Evolutionary conservation across 208 protist genomes (phyloP), one percentile per base, ranked within the genome.

Genomic region (Leishmania lainsoni): DNA sequence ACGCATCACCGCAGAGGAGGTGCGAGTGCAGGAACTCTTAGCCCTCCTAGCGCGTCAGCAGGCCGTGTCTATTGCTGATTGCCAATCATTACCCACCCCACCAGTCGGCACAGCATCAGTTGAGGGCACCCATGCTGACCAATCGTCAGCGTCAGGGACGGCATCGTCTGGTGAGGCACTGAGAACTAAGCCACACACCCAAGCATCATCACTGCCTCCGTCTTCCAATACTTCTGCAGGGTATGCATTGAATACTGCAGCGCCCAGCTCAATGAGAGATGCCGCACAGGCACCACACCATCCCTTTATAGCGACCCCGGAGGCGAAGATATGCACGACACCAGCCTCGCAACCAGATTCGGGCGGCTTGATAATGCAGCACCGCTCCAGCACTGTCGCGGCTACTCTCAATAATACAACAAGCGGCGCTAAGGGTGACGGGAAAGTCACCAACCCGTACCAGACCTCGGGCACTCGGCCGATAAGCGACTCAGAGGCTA

Each of bases 1-100:
- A 17, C 85, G 84, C 58, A 88, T 93, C 54, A 54, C 84, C 2
- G 72, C 77, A 8, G 76, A 90, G 52, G 94, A 97, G 84, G 75
- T 78, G 73, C 82, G 86, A 56, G 81, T 91, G 63, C 66, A 79
- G 29, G 51, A 61, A 8, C 82, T 86, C 14, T 82, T 86, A 20
- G 66, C 65, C 17, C 75, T 86, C 12, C 22, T 81, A 35, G 78
- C 82, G 49, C 77, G 82, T 26, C 82, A 86, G 66, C 82, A 86
- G 75, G 71, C 82, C 0, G 63, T 81, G 17, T 14, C 39, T 12
- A 59, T 86, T 51, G 56, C 39, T n/a, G 17, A 76, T 73, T 54
- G 70, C 52, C 61, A 85, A n/a, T 65, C 52, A 26, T 16, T 52
- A 42, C 26, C 16, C 12, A 12, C 75, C n/a, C 58, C 58, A 51